Conservation (phyloP, 192 early-diverging fungal species). For the Gamsiella multidivaricata region DNA sequence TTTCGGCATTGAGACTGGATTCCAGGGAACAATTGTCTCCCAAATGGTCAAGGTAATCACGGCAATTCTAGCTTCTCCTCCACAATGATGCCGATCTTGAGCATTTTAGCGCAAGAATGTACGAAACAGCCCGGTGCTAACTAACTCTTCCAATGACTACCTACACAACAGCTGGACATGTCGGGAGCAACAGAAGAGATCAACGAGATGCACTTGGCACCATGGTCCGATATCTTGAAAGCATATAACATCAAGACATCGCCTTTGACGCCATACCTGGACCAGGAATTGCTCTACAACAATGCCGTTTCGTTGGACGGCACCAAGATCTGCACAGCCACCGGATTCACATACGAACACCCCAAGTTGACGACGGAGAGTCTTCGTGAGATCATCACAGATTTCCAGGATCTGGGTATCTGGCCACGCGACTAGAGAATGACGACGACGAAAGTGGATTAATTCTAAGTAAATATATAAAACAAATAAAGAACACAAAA, state of each 20-base stretch:
- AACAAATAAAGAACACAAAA: neutral
- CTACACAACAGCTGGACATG: slow-evolving; percentile 76
- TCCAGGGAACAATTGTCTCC: slow-evolving; percentile 80
- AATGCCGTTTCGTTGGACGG: slow-evolving; percentile 89
- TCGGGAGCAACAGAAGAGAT: slow-evolving; percentile 90
- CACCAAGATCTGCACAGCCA: slow-evolving; percentile 74
- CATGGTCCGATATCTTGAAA: slow-evolving; percentile 90
- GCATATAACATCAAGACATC: slow-evolving; percentile 78
- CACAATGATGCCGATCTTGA: too few species aligned
- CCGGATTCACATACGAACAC: slow-evolving; percentile 77
- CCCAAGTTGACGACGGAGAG: slow-evolving; percentile 74
- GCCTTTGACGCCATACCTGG: slow-evolving; percentile 92
- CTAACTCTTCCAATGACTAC: too few species aligned
- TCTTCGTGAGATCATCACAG: slow-evolving; percentile 79
- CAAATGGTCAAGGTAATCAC: slow-evolving; percentile 78
- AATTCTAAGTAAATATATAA: too few species aligned
- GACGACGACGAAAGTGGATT: neutral
- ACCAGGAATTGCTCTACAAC: slow-evolving; percentile 91
- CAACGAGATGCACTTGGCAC: slow-evolving; percentile 93
- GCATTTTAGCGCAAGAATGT: neutral
- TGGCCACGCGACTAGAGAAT: slow-evolving; percentile 72
- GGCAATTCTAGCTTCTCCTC: neutral
- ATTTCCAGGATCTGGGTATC: slow-evolving; percentile 81
- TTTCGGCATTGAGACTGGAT: slow-evolving; percentile 88
- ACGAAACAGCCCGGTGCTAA: too few species aligned